These are phyloP conservation scores for Salix caprea DNA, from an alignment of 345 rosid genomes.

Conservation along the genomic window DNA sequence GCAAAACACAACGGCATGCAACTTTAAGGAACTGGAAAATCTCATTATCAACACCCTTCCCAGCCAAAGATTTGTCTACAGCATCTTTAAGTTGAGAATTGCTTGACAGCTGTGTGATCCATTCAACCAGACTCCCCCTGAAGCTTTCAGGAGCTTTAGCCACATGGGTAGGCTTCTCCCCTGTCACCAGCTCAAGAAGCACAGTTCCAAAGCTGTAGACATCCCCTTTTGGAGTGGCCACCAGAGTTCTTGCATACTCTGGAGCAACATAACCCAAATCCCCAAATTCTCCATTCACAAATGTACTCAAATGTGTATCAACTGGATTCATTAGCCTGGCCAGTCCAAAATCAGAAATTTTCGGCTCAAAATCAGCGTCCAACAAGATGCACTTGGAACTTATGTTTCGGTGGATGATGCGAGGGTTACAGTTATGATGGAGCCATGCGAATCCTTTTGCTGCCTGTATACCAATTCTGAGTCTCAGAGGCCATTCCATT, in stretches of 20 bases:
- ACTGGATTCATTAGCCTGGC: constrained; percentile 95
- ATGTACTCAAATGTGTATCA: constrained; percentile 91
- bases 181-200: constrained; percentile 86
- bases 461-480: constrained; percentile 74
- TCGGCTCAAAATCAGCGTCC: constrained; percentile 76
- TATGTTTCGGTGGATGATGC: constrained; percentile 85
- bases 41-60: constrained; percentile 64
- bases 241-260: constrained; percentile 77
- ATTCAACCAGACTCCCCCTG: constrained; percentile 83
- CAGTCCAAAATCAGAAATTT: constrained; percentile 91
- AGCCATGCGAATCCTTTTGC: constrained; percentile 94
- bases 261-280: constrained; percentile 95
- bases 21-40: constrained; percentile 76
- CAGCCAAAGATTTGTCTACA: constrained; percentile 49
- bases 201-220: constrained; percentile 91
- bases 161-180: constrained; percentile 72
- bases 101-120: constrained; percentile 52
- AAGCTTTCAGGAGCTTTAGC: constrained; percentile 61
- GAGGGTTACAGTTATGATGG: constrained; percentile 90
- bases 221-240: constrained; percentile 94
- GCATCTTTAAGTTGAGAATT: constrained; percentile 58
- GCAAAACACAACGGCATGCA: constrained; percentile 67
- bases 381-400: constrained; percentile 86
- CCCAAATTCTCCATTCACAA: constrained; percentile 96
- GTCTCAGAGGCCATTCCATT: constrained; percentile 83